Conservation (phyloP, 2,329 filamentous ascomycete species). For the Exophiala sideris region DNA sequence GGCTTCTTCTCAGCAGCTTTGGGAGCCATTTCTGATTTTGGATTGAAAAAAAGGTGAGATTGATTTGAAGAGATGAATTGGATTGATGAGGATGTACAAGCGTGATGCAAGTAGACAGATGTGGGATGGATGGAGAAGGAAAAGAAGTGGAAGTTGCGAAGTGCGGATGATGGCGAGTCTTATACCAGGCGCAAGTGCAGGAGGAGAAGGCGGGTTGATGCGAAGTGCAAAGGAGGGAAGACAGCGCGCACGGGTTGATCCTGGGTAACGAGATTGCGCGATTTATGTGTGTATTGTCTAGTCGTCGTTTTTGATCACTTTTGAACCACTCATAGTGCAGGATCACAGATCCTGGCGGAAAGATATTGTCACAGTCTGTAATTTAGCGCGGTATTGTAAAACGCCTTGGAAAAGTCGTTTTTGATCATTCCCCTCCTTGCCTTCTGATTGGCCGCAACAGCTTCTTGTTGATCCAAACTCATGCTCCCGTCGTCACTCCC, state of each 20-base stretch:
- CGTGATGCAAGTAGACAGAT: slow-evolving; percentile 31
- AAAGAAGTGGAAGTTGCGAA: slow-evolving; percentile 34
- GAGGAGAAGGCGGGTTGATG: slow-evolving; percentile 42
- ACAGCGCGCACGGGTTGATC: slow-evolving; percentile 19
- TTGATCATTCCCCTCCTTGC: slow-evolving; percentile 20
- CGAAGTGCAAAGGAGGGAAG: slow-evolving; percentile 30
- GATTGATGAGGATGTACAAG: slow-evolving; percentile 26
- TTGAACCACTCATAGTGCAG: slow-evolving; percentile 20
- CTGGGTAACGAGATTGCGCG: slow-evolving; percentile 21
- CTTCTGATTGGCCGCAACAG: slow-evolving; percentile 28
- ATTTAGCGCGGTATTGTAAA: slow-evolving; percentile 23
- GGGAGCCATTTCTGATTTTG: slow-evolving; percentile 77
- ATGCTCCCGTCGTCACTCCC: not conserved
- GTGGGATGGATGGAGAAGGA: slow-evolving; percentile 33
- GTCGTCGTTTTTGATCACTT: slow-evolving; percentile 25
- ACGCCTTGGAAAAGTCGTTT: slow-evolving; percentile 28
- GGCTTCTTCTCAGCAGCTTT: slow-evolving; percentile 99
- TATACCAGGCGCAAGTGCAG: slow-evolving; percentile 42
- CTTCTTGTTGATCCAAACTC: slow-evolving; percentile 16
- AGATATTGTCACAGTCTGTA: slow-evolving; percentile 19
- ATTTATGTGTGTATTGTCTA: slow-evolving; percentile 26
- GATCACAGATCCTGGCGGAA: slow-evolving; percentile 22
- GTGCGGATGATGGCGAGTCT: slow-evolving; percentile 44
- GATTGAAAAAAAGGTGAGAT: slow-evolving; percentile 30
- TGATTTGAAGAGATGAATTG: slow-evolving; percentile 22